phyloP scores from a whole-genome alignment of 2,329 filamentous ascomycete genomes.

The Conoideocrella luteorostrata region DNA sequence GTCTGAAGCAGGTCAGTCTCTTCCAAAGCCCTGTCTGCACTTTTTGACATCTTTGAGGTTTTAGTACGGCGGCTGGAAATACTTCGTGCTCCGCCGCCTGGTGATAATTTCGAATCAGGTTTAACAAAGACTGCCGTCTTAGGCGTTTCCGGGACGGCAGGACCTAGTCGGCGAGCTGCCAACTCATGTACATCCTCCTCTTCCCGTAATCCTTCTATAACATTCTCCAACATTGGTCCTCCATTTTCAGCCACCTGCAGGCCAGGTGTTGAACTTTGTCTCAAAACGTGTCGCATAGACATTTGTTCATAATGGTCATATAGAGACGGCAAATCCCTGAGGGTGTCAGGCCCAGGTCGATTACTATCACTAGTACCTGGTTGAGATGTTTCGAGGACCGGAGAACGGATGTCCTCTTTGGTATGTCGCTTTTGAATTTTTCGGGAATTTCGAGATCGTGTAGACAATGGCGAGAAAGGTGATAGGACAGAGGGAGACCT shows the following conservation, averaged over 20 bases:
- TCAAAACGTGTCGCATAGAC: conserved; percentile 39
- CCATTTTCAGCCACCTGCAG: background rate
- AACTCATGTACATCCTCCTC: background rate
- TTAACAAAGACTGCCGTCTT: conserved; percentile 12
- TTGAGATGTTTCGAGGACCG: conserved; percentile 15
- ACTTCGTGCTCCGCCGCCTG: conserved; percentile 40
- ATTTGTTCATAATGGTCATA: conserved; percentile 55
- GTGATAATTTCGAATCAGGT: conserved; percentile 22
- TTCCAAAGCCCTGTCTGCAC: conserved; percentile 38
- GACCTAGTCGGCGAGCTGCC: background rate
- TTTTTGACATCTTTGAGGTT: conserved; percentile 46
- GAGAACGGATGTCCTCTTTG: conserved; percentile 27
- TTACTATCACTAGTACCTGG: conserved; percentile 21
- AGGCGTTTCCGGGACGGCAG: conserved; percentile 15
- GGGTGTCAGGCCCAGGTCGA: conserved; percentile 18
- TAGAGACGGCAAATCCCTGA: conserved; percentile 40
- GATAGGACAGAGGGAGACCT: conserved; percentile 39
- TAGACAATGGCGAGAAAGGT: conserved; percentile 22
- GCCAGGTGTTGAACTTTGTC: conserved; percentile 15
- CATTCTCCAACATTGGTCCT: background rate
- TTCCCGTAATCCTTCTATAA: background rate
- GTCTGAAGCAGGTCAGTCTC: conserved; percentile 47
- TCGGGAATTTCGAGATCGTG: conserved; percentile 18
- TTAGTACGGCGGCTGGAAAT: conserved; percentile 50
- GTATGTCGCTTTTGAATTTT: conserved; percentile 29